These are phyloP conservation scores for Noccaea caerulescens DNA, from an alignment of 345 rosid species.

Conservation along the genomic window DNA sequence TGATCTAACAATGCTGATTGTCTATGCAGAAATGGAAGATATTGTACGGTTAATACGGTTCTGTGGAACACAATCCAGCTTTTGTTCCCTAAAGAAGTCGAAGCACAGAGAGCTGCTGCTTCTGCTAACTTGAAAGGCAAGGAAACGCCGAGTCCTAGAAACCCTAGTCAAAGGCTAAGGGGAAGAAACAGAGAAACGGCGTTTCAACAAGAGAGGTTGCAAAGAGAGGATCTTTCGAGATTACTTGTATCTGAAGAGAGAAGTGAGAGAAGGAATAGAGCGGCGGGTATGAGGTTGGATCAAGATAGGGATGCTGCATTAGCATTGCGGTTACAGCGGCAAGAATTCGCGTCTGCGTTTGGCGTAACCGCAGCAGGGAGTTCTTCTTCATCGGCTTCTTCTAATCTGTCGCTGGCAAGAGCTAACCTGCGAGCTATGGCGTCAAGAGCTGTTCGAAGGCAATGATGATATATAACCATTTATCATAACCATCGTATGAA, in stretches of 20 bases:
- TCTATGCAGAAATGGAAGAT: slow-evolving; percentile 72
- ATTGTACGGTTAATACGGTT: slow-evolving; percentile 88
- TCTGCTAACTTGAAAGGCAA: slow-evolving; percentile 28
- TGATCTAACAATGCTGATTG: background rate
- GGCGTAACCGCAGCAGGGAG: slow-evolving; percentile 41
- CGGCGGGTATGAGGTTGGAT: slow-evolving; percentile 42
- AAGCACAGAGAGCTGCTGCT: slow-evolving; percentile 70
- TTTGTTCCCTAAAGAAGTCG: slow-evolving; percentile 83
- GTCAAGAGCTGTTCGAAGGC: slow-evolving; percentile 69
- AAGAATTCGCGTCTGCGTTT: slow-evolving; percentile 74
- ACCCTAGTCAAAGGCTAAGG: slow-evolving; percentile 28
- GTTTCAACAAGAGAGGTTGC: slow-evolving; percentile 66
- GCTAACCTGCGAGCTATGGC: slow-evolving; percentile 92
- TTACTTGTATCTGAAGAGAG: slow-evolving; percentile 44
- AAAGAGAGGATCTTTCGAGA: slow-evolving; percentile 68
- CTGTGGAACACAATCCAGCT: slow-evolving; percentile 99
- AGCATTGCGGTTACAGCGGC: slow-evolving; percentile 83
- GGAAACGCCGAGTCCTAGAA: slow-evolving; percentile 32
- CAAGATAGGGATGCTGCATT: slow-evolving; percentile 82
- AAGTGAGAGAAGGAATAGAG: slow-evolving; percentile 49
- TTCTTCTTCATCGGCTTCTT: slow-evolving; percentile 34
- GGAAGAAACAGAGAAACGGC: slow-evolving; percentile 35
- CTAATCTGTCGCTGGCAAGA: slow-evolving; percentile 59
- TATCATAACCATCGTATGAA: background rate
- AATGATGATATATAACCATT: slow-evolving; percentile 37